Evolutionary conservation across 2,329 filamentous ascomycete genomes (phyloP).

Genomic region (Arthrobotrys pseudoclavata): DNA sequence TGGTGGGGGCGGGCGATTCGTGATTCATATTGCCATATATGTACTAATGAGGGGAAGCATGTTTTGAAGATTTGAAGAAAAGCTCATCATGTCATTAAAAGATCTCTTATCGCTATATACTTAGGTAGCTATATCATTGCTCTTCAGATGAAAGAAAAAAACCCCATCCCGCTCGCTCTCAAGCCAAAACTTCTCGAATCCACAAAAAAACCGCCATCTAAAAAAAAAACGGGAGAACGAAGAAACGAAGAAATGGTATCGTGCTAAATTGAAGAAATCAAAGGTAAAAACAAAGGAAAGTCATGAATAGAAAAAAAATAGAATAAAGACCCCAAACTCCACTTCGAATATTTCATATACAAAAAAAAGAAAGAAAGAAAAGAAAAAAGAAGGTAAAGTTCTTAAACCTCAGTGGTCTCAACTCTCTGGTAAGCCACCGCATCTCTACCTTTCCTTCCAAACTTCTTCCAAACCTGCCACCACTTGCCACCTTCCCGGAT

Average conservation of each 20-base stretch:
- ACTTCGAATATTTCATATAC: background rate
- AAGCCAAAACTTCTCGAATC: constrained; percentile 5
- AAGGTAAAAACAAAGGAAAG: constrained; percentile 16
- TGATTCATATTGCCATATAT: background rate
- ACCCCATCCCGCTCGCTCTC: background rate
- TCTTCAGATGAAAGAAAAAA: background rate
- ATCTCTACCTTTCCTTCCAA: constrained; percentile 19
- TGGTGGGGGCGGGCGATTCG: background rate
- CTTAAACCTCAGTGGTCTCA: constrained; percentile 51
- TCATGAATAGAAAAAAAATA: background rate
- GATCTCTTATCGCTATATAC: background rate
- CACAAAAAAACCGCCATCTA: constrained; percentile 65
- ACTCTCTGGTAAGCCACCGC: constrained; percentile 42
- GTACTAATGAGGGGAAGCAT: too few species aligned
- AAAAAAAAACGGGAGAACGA: background rate
- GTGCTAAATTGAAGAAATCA: constrained; percentile 17
- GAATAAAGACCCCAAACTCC: constrained; percentile 19
- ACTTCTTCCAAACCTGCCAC: constrained; percentile 56
- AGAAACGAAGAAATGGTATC: constrained; percentile 19
- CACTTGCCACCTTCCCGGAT: constrained; percentile 61
- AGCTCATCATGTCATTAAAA: constrained; percentile 19
- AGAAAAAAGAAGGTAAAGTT: background rate
- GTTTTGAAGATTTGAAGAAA: background rate
- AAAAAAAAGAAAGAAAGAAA: constrained; percentile 6
- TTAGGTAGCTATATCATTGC: background rate